Evolutionary conservation across 1,139 yeast genomes (phyloP).

Genomic region (Yamadazyma diddensiae): DNA sequence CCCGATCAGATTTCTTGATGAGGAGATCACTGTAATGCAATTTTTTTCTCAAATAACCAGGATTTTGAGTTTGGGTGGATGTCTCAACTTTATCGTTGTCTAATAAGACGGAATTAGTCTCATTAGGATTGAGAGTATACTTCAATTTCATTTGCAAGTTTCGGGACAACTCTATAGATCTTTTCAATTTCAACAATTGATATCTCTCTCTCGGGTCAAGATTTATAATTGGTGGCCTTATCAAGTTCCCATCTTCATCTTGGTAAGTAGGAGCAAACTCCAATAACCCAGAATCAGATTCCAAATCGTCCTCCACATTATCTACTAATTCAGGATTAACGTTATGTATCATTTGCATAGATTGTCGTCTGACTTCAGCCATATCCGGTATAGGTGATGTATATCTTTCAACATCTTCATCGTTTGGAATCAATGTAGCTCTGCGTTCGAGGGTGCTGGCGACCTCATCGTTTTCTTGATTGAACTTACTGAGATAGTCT

Average conservation of each 20-base stretch:
- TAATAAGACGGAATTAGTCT: constrained; percentile 24
- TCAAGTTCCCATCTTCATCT: constrained; percentile 38
- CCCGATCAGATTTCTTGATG: constrained; percentile 11
- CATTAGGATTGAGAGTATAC: constrained; percentile 42
- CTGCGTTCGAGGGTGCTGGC: constrained; percentile 31
- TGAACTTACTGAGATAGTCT: constrained; percentile 22
- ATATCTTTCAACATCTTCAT: constrained; percentile 7
- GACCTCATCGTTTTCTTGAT: constrained; percentile 24
- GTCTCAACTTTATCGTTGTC: constrained; percentile 34
- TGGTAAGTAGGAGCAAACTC: constrained; percentile 34
- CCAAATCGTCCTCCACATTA: constrained; percentile 2
- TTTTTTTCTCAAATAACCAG: constrained; percentile 25
- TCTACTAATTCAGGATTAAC: constrained; percentile 5
- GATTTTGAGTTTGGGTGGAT: constrained; percentile 42
- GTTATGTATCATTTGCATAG: constrained; percentile 18
- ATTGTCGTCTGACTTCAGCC: constrained; percentile 15
- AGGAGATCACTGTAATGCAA: constrained; percentile 20
- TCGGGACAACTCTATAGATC: constrained; percentile 36
- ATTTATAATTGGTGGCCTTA: constrained; percentile 47
- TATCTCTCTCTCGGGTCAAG: constrained; percentile 46
- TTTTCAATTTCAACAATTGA: constrained; percentile 39
- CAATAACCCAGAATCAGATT: constrained; percentile 12
- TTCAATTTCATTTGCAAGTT: constrained; percentile 30
- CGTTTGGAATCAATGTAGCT: constrained; percentile 15
- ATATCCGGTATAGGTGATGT: constrained; percentile 21